These are phyloP conservation scores for Brachypodium distachyon DNA, from an alignment of 202 grass and related monocot species.

Conservation along the genomic window DNA sequence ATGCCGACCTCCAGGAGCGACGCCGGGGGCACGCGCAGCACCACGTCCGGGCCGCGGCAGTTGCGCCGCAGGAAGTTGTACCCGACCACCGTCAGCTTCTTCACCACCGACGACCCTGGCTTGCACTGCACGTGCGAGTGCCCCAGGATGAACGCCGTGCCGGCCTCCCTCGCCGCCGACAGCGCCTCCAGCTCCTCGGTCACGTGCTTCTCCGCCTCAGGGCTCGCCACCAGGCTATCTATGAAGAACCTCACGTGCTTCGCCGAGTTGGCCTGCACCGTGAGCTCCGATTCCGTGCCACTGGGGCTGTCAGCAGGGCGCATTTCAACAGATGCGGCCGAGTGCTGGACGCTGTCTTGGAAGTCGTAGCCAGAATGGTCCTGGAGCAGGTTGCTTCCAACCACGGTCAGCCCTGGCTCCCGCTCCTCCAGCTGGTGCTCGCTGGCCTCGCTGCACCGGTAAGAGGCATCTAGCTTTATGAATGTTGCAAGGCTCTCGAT, in stretches of 20 bases:
- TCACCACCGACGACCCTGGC: slow-evolving; percentile 70
- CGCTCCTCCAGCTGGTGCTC: slow-evolving; percentile 14
- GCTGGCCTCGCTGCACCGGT: slow-evolving; percentile 28
- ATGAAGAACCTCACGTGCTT: slow-evolving; percentile 77
- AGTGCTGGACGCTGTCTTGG: slow-evolving; percentile 33
- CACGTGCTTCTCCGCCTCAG: slow-evolving; percentile 40
- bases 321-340: slow-evolving; percentile 37
- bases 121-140: slow-evolving; percentile 88
- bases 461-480: slow-evolving; percentile 48
- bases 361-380: slow-evolving; percentile 19
- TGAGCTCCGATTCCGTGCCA: neutral
- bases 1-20: slow-evolving; percentile 94
- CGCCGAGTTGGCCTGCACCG: neutral
- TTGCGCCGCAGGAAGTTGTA: slow-evolving; percentile 90
- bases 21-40: slow-evolving; percentile 66
- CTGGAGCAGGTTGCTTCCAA: slow-evolving; percentile 33
- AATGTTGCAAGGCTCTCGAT: slow-evolving; percentile 64
- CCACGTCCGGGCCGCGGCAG: slow-evolving; percentile 76
- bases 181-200: slow-evolving; percentile 75
- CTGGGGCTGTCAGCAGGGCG: neutral
- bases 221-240: slow-evolving; percentile 41
- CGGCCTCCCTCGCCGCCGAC: slow-evolving; percentile 49
- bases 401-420: slow-evolving; percentile 47
- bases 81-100: slow-evolving; percentile 66
- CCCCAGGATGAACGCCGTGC: slow-evolving; percentile 86